Conservation (phyloP, 495 filamentous ascomycete species). For the Tetracladium setigerum region DNA sequence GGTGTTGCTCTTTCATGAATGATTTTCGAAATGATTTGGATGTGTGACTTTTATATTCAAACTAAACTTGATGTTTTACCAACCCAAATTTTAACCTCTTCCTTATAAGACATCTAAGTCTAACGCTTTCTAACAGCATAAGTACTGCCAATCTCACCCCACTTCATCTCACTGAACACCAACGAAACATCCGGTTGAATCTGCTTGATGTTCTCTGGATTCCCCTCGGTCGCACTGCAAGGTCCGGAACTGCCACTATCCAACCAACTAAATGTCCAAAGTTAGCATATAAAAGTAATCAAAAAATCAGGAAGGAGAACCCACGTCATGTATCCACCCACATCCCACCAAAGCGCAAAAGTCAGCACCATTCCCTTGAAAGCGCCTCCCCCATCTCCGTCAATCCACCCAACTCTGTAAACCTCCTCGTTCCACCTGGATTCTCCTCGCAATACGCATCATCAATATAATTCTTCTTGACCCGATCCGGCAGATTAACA, state of each 20-base stretch:
- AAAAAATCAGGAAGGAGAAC: too few relatives aligned
- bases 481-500: slow-evolving; percentile 36
- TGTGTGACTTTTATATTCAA: too few relatives aligned
- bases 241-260: slow-evolving; percentile 49
- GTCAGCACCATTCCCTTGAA: slow-evolving; percentile 55
- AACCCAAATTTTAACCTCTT: too few relatives aligned
- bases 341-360: slow-evolving; percentile 57
- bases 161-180: slow-evolving; percentile 55
- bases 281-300: too few relatives aligned
- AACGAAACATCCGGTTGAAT: slow-evolving; percentile 42
- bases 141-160: slow-evolving; percentile 58
- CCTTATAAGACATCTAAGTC: too few relatives aligned
- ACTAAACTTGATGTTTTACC: too few relatives aligned
- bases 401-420: slow-evolving; percentile 48
- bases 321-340: slow-evolving; percentile 54
- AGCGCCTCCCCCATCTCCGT: slow-evolving; percentile 50
- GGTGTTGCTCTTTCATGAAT: too few relatives aligned
- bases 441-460: slow-evolving; percentile 50
- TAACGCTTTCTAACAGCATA: too few relatives aligned
- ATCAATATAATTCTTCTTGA: slow-evolving; percentile 44
- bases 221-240: slow-evolving; percentile 46
- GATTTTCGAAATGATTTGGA: too few relatives aligned
- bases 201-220: slow-evolving; percentile 39
- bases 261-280: too few relatives aligned
- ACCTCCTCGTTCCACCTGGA: slow-evolving; percentile 38